Base-by-base conservation (phyloP, 2,329 filamentous ascomycete species). In the Penicillium fuscoglaucum region DNA sequence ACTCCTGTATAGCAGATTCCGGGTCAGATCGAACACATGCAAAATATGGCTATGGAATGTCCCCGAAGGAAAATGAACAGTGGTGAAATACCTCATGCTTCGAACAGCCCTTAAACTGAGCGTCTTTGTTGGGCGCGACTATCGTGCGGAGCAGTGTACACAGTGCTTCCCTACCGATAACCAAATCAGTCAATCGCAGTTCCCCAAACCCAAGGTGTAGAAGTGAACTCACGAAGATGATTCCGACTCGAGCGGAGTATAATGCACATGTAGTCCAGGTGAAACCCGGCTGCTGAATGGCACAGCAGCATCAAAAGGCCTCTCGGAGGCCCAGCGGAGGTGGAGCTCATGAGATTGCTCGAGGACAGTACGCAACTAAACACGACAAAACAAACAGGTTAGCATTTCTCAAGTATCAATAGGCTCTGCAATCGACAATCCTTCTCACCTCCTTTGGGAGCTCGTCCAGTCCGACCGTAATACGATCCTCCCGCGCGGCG, bases 181-280 rank as follows among this genome's bases (percentile, higher is more conserved):
- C 31, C 51, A 50, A 10, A 60, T 62, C 52, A 60, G 57, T 54
- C 47, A 56, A 28, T 19, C 51, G 29, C 13, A 13, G 24, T 31
- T n/a, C 6, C 3, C 12, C 26, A 10, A 19, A 43, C 26, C 13
- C 15, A 24, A 15, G 26, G 39, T 26, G 24, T 29, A 29, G 13
- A 9, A 24, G 35, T 7, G 10, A 15, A 72, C 75, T 55, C 66
- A 79, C 76, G 72, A 68, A 26, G 67, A 57, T 6, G 64, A 71
- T 28, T 74, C 70, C 33, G 76, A 71, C 6, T 74, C 72, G 21
- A 60, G 46, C 0, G 89, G 89, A 0, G 88, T 90, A 71, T 88
- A 92, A 67, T 90, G 90, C 28, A 92, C 79, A 78, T 97, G 92
- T 24, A 98, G 78, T 3, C 93, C 93, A 0, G 93, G 87, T 2